Percentiles rank a stretch among this genome's conserved stretches.
phyloP scores from a whole-genome alignment of 179 eudicot genomes.

The Beta macrorhiza region DNA sequence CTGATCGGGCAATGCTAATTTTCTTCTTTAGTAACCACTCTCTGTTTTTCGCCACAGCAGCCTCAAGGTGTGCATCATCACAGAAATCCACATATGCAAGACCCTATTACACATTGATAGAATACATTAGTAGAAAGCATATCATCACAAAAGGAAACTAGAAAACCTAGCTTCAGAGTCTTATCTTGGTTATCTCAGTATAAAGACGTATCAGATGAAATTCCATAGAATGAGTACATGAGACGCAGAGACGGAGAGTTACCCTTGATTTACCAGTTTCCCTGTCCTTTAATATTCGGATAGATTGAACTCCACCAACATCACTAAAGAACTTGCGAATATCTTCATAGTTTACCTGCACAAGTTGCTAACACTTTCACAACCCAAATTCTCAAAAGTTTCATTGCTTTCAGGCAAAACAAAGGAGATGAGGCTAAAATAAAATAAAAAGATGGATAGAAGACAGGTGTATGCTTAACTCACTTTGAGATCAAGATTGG shows the following conservation, averaged over 20 bases:
- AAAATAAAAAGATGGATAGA: not conserved
- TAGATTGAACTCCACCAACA: slow-evolving; percentile 71
- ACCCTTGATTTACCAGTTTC: slow-evolving; percentile 86
- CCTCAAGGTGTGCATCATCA: slow-evolving; percentile 70
- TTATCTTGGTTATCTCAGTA: not conserved
- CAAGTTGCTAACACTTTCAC: slow-evolving; percentile 18
- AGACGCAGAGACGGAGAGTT: slow-evolving; percentile 19
- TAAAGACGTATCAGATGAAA: not conserved
- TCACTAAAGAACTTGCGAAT: slow-evolving; percentile 73
- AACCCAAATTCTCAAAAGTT: not conserved
- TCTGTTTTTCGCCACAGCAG: slow-evolving; percentile 76
- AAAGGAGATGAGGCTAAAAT: not conserved
- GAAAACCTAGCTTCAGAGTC: not conserved
- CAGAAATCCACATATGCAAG: slow-evolving; percentile 95
- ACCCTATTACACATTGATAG: slow-evolving; percentile 45
- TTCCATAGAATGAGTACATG: not conserved
- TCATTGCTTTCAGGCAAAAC: not conserved
- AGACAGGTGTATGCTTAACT: slow-evolving; percentile 22
- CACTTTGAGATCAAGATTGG: slow-evolving; percentile 66
- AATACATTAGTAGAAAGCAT: slow-evolving; percentile 6
- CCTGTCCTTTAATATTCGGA: slow-evolving; percentile 77
- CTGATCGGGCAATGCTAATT: slow-evolving; percentile 74
- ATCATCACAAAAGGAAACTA: slow-evolving; percentile 11
- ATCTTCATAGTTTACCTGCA: slow-evolving; percentile 67
- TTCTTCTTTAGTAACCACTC: slow-evolving; percentile 54